Base-by-base conservation (phyloP, 2,329 filamentous ascomycete genomes). In the Penicillium sp. region DNA sequence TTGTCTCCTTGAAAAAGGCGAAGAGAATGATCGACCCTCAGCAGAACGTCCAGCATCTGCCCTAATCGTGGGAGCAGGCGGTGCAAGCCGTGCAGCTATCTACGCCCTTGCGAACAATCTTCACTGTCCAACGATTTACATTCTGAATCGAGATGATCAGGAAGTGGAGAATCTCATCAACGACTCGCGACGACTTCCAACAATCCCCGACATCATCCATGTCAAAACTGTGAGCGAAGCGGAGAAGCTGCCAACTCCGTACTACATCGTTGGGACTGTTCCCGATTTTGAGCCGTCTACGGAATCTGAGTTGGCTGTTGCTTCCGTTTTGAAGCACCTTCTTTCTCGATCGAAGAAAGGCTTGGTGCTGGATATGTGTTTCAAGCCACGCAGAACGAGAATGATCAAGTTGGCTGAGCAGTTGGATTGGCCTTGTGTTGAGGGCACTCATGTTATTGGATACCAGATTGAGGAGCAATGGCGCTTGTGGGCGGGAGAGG, bases 351-450 rank as follows among this genome's bases (percentile, higher is more conserved):
- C 67, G 0, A 45, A 70, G 10, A 76, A 73, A 59, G 77, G 77
- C 0, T 71, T 80, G 2, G 58, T 80, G 59, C 61, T 80, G 37
- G 79, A 81, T 49, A 80, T 81, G 79, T 81, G 79, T 63, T 81
- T 78, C 66, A 80, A 81, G 65, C 79, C 78, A 1, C 63, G 76
- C n/a, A 70, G 71, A 8, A 80, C 78, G 2, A 69, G 78, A 22
- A 65, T 58, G 60, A 66, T 68, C 12, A 66, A 66, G 28, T 45
- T 65, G 35, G 62, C 62, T 1, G 64, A 66, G 45, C 40, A 42
- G 3, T 30, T 68, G 13, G 60, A 19, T 10, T 66, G 62, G 60
- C 64, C 66, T 3, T 62, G 58, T 13, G 66, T 66, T 2, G 66
- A 68, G 40, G 66, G 66, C n/a, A 68, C 64, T 1, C 65, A 67